These are phyloP conservation scores for Tylopilus vinaceipallidus DNA, from an alignment of 768 basidiomycete genomes.

Conservation along the genomic window DNA sequence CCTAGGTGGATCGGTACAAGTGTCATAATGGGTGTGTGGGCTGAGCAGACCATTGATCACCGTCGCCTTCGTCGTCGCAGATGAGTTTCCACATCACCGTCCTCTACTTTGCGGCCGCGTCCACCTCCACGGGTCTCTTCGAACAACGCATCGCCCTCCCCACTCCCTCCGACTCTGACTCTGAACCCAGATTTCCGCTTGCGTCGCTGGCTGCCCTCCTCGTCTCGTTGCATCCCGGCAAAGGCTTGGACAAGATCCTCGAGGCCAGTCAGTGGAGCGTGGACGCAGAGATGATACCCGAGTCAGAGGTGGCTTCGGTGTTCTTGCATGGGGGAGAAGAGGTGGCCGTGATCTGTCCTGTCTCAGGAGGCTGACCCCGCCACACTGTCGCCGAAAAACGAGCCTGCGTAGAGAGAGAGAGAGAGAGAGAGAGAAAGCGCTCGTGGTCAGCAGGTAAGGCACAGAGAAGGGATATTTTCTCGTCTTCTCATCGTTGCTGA, in stretches of 20 bases:
- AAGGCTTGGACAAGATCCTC: constrained; percentile 51
- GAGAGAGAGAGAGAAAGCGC: too few relatives aligned
- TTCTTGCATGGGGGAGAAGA: constrained; percentile 68
- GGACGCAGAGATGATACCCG: constrained; percentile 74
- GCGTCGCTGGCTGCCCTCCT: constrained; percentile 51
- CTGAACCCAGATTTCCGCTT: constrained; percentile 36
- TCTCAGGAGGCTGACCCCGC: constrained; percentile 64
- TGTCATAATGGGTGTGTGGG: too few relatives aligned
- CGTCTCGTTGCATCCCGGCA: constrained; percentile 51
- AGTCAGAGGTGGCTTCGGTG: constrained; percentile 39
- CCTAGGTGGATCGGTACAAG: too few relatives aligned
- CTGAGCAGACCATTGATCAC: too few relatives aligned
- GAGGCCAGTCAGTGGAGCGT: constrained; percentile 74
- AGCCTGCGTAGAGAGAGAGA: neutral
- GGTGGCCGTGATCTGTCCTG: constrained; percentile 77
- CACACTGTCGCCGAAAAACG: too few relatives aligned
- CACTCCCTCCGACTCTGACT: constrained; percentile 3
- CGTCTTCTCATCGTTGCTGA: neutral
- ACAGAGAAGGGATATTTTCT: neutral
- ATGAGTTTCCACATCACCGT: constrained; percentile 35
- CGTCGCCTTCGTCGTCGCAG: too few relatives aligned
- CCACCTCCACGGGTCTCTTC: constrained; percentile 61
- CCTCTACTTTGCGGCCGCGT: constrained; percentile 62
- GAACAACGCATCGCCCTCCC: constrained; percentile 53
- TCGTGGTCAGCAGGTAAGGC: too few relatives aligned